Evolutionary conservation across 2,329 filamentous ascomycete genomes (phyloP), one percentile per base, ranked within the genome.

Genomic region (Simplicillium sp.): DNA sequence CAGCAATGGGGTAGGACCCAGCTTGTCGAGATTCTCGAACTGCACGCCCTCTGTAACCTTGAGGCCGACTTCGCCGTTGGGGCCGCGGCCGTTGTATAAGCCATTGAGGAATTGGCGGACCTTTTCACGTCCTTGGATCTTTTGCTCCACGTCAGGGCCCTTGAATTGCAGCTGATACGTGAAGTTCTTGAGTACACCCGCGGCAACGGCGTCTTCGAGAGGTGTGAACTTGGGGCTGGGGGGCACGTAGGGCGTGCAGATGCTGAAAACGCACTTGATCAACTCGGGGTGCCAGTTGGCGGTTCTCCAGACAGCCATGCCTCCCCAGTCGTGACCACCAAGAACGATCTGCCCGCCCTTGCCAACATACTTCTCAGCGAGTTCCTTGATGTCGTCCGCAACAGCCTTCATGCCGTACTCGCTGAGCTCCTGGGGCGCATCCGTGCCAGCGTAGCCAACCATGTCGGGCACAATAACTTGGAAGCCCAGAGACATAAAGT

Each of bases 241-340:
- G 3, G 75, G 60, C 3, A 54, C 53, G 58, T 82, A 94, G 0
- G 89, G 85, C 20, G 87, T 89, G 64, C 86, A 92, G 45, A 95
- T 67, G 49, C 76, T 77, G 66, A 95, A 90, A 45, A 95, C 68
- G 51, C 80, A 81, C 32, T 73, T 73, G 48, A 95, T 68, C 11
- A 94, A 68, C 33, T 80, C 64, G 0, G 86, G 87, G 53, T 88
- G 70, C 73, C 80, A 87, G 47, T 84, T 73, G 12, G 82, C 79
- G 43, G 84, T 65, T 41, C 87, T 78, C 71, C 86, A 94, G 40
- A 83, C 81, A 20, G 89, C 68, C 3, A 73, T 70, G 51, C 86
- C 88, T 58, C 90, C 90, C 86, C 90, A 96, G 63, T 97, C 90
- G 64, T 96, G 90, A 7, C 88, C 90, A 37, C 88, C 87, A 12